Evolutionary conservation across 352 stramenopile genomes (phyloP).

Genomic region (Pythium periplocum): DNA sequence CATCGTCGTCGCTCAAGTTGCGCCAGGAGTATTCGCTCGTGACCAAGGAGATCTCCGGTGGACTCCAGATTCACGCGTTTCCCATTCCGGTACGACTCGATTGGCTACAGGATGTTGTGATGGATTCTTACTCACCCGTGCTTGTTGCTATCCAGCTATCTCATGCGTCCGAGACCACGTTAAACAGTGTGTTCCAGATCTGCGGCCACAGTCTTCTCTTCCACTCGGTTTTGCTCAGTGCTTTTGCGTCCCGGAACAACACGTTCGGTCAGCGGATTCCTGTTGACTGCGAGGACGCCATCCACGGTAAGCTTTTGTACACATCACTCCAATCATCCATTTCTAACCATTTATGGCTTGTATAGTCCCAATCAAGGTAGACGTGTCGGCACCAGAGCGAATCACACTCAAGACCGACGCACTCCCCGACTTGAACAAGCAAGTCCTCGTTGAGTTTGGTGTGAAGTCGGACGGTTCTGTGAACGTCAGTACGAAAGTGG

Average conservation of each 20-base stretch:
- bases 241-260: slow-evolving; percentile 66
- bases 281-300: slow-evolving; percentile 51
- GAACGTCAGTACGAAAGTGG: slow-evolving; percentile 55
- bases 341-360: neutral
- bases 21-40: slow-evolving; percentile 75
- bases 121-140: no score
- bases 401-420: slow-evolving; percentile 78
- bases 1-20: slow-evolving; percentile 42
- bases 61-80: slow-evolving; percentile 72
- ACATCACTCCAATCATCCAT: neutral
- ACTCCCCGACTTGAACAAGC: slow-evolving; percentile 41
- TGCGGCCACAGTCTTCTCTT: slow-evolving; percentile 85
- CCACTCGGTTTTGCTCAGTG: slow-evolving; percentile 71
- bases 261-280: slow-evolving; percentile 61
- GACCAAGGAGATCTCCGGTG: slow-evolving; percentile 84
- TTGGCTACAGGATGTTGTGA: no score
- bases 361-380: slow-evolving; percentile 71
- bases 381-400: slow-evolving; percentile 66
- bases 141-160: neutral
- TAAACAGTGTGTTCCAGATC: slow-evolving; percentile 71
- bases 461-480: slow-evolving; percentile 60
- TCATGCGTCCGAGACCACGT: slow-evolving; percentile 41
- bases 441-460: slow-evolving; percentile 67
- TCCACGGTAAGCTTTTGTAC: slow-evolving; percentile 38
- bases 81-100: slow-evolving; percentile 54